phyloP scores from a whole-genome alignment of 257 asterid genomes.

The Avicennia marina region DNA sequence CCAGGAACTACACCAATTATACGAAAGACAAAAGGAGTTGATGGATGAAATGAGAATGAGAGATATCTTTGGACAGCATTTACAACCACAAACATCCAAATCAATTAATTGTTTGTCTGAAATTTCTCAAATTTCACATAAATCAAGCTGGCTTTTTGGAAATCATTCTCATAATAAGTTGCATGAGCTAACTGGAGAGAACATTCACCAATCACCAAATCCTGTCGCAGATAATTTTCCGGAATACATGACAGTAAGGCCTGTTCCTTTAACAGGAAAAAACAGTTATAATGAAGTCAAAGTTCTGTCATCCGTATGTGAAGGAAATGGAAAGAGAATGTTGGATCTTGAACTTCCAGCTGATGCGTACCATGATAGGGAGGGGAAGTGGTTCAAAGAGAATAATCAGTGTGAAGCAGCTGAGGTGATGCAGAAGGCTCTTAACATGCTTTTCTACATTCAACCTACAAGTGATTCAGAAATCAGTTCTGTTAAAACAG shows the following conservation, averaged over 20 bases:
- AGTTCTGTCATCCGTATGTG: slow-evolving; percentile 14
- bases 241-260: too few species aligned
- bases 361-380: slow-evolving; percentile 24
- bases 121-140: slow-evolving; percentile 28
- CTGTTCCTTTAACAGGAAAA: slow-evolving; percentile 15
- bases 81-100: slow-evolving; percentile 28
- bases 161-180: slow-evolving; percentile 22
- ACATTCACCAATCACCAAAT: slow-evolving; percentile 25
- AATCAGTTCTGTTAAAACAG: too few species aligned
- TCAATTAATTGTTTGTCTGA: slow-evolving; percentile 27
- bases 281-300: slow-evolving; percentile 20
- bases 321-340: slow-evolving; percentile 25
- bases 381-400: slow-evolving; percentile 26
- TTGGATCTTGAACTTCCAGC: slow-evolving; percentile 52
- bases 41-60: slow-evolving; percentile 48
- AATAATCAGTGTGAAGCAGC: slow-evolving; percentile 19
- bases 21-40: slow-evolving; percentile 60
- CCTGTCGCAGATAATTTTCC: slow-evolving; percentile 17
- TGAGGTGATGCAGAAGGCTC: slow-evolving; percentile 11
- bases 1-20: slow-evolving; percentile 66
- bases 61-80: slow-evolving; percentile 23
- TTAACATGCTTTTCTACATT: slow-evolving; percentile 7
- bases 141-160: slow-evolving; percentile 30
- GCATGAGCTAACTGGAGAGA: slow-evolving; percentile 17
- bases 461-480: slow-evolving; percentile 23